These are phyloP conservation scores for Herpotrichia juniperi DNA, from an alignment of 2,329 filamentous ascomycete genomes.

Conservation along the genomic window DNA sequence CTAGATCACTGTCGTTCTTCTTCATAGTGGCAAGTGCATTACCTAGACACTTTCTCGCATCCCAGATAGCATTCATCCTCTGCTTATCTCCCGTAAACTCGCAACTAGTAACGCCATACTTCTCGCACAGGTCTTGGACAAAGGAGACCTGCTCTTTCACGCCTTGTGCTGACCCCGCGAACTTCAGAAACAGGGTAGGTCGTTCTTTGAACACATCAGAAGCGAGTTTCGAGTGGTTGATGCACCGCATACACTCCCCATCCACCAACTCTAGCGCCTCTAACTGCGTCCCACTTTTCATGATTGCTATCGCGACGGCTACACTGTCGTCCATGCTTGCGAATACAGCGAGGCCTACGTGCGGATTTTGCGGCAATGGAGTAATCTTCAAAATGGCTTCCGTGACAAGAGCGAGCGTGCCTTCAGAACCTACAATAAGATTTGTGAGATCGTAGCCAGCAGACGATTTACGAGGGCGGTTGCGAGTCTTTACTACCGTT, in stretches of 20 bases:
- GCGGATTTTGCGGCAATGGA: slow-evolving; percentile 75
- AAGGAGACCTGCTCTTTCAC: slow-evolving; percentile 77
- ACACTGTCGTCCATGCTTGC: slow-evolving; percentile 71
- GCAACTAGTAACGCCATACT: slow-evolving; percentile 65
- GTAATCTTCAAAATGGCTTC: slow-evolving; percentile 87
- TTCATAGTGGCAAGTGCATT: slow-evolving; percentile 73
- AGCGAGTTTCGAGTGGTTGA: slow-evolving; percentile 65
- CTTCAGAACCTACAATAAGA: slow-evolving; percentile 87
- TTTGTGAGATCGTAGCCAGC: slow-evolving; percentile 91
- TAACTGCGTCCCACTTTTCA: slow-evolving; percentile 78
- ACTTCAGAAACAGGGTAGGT: slow-evolving; percentile 77
- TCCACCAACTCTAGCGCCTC: slow-evolving; percentile 89
- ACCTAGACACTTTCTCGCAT: slow-evolving; percentile 73
- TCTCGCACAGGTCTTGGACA: slow-evolving; percentile 64
- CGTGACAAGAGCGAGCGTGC: slow-evolving; percentile 87
- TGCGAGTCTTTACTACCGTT: slow-evolving; percentile 83
- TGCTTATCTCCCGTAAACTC: slow-evolving; percentile 67
- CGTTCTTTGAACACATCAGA: slow-evolving; percentile 67
- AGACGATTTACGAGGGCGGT: slow-evolving; percentile 84
- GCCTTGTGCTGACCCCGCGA: slow-evolving; percentile 66
- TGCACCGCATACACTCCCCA: slow-evolving; percentile 78
- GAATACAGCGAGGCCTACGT: slow-evolving; percentile 75
- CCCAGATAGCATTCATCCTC: slow-evolving; percentile 72
- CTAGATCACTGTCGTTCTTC: slow-evolving; percentile 60
- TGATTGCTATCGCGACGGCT: slow-evolving; percentile 76